Percentiles rank a stretch among this genome's conserved stretches.
Conservation (phyloP, 257 asterid genomes). For the Osmanthus fragrans region DNA sequence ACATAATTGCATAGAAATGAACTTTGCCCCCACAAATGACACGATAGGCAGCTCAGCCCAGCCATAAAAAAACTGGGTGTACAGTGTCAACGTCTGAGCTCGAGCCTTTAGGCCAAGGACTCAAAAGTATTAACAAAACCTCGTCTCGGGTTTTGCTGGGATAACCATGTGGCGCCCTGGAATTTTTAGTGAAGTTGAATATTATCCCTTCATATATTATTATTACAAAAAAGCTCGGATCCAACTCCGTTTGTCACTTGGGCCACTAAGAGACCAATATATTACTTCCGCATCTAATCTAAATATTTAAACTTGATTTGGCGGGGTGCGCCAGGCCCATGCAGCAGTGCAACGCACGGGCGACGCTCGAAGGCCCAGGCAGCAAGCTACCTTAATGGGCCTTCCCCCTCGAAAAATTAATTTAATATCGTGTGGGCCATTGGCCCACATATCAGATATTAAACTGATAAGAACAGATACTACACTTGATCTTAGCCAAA, state of each 20-base stretch:
- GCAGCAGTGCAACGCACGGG: background rate
- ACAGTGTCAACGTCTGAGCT: no score
- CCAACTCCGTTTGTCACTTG: no score
- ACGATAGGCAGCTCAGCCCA: background rate
- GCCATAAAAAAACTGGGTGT: background rate
- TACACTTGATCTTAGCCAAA: conserved; percentile 76
- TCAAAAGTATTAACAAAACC: no score
- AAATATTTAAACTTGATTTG: background rate
- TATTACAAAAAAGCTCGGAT: no score
- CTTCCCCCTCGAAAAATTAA: background rate
- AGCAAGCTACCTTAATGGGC: background rate
- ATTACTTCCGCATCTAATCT: no score
- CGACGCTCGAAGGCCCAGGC: background rate
- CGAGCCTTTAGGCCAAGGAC: no score
- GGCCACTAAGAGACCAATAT: no score
- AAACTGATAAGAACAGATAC: conserved; percentile 85
- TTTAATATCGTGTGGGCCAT: background rate
- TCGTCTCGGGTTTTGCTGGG: no score
- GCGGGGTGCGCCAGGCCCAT: conserved; percentile 23
- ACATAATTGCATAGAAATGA: background rate
- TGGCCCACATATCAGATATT: conserved; percentile 65
- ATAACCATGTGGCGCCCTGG: no score
- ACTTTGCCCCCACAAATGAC: no score
- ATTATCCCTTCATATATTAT: no score
- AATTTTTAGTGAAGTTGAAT: no score